phyloP scores from a whole-genome alignment of 441 rosid species.

The Mallotus japonicus region DNA sequence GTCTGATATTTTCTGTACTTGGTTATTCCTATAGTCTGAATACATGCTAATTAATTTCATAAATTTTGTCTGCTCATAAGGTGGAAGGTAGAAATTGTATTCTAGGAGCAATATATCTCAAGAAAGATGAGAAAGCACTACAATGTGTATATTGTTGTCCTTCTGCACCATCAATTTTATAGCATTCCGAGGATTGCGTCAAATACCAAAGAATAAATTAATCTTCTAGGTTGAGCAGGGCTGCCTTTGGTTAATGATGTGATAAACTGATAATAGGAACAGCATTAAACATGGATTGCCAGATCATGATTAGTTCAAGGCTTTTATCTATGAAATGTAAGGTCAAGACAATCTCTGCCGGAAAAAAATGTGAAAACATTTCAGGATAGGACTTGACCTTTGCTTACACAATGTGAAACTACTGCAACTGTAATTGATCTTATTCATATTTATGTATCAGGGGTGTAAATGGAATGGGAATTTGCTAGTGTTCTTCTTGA shows the following conservation, averaged over 20 bases:
- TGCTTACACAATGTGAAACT: neutral
- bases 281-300: neutral
- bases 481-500: neutral
- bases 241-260: neutral
- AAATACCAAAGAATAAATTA: neutral
- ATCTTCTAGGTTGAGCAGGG: too few relatives aligned
- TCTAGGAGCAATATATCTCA: neutral
- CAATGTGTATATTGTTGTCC: neutral
- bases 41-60: neutral
- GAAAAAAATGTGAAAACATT: neutral
- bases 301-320: neutral
- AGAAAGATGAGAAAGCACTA: neutral
- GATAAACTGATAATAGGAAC: neutral
- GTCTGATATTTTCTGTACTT: neutral
- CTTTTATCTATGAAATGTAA: neutral
- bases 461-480: too few relatives aligned
- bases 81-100: neutral
- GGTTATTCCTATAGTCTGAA: neutral
- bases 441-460: neutral
- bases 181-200: neutral
- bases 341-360: too few relatives aligned
- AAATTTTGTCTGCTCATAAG: neutral
- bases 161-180: neutral
- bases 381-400: neutral
- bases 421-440: neutral